A percentile compares a stretch with the other conserved stretches of the same genome.
Evolutionary conservation across 805 yeast species (phyloP).

Genomic region (Metschnikowia lunata): DNA sequence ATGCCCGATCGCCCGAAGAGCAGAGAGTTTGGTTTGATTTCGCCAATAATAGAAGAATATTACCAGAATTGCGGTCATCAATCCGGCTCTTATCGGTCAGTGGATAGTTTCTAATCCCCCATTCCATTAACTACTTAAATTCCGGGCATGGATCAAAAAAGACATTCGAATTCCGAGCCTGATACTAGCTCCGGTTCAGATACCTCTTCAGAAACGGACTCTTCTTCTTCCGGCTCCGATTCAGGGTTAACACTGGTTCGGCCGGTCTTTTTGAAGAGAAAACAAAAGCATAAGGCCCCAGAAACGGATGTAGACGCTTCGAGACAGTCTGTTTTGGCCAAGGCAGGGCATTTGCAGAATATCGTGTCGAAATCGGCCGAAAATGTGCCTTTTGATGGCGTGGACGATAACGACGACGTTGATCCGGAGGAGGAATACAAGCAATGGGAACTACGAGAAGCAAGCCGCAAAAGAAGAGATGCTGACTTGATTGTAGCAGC

Average conservation of each 20-base stretch:
- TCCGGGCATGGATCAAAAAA: too few species aligned
- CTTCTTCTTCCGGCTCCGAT: constrained; percentile 1
- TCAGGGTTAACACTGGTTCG: constrained; percentile 5
- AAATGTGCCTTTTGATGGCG: constrained; percentile 24
- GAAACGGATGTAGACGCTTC: not conserved
- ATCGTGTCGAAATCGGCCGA: constrained; percentile 8
- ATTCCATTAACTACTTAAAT: too few species aligned
- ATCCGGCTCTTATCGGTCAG: too few species aligned
- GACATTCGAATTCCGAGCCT: too few species aligned
- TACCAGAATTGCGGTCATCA: too few species aligned
- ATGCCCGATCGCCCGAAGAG: too few species aligned
- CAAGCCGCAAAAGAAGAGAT: constrained; percentile 36
- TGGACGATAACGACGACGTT: constrained; percentile 58
- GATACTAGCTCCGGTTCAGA: too few species aligned
- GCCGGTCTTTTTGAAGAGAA: constrained; percentile 14
- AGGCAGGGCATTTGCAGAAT: constrained; percentile 13
- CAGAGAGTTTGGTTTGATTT: too few species aligned
- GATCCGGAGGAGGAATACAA: constrained; percentile 46
- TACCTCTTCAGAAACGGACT: constrained; percentile 2
- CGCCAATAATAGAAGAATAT: too few species aligned
- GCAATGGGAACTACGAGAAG: constrained; percentile 41
- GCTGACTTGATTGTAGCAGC: constrained; percentile 22
- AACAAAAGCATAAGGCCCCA: not conserved
- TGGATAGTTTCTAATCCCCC: too few species aligned
- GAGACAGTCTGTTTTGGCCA: constrained; percentile 3